Evolutionary conservation across 2,329 filamentous ascomycete species (phyloP), one percentile per base, ranked within the genome.

Genomic region (Incumbomyces lentus): DNA sequence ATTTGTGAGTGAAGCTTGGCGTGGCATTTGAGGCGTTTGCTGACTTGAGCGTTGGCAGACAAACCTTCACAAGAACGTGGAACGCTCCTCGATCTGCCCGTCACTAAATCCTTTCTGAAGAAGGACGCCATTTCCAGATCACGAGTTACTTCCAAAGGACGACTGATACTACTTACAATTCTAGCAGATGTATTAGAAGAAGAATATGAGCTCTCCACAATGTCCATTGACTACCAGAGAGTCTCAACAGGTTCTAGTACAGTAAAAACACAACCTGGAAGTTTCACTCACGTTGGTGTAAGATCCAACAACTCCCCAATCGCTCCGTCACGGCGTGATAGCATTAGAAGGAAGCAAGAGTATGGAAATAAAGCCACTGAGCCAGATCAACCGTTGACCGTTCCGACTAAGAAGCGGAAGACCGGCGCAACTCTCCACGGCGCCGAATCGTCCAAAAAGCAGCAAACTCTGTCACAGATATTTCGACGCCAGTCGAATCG

Each of bases 121-220:
- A 48, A 41, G n/a, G 53, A 56, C 8, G 33, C 36, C 12, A 30
- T 39, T 31, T 14, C 43, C 14, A 30, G 14, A 22, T 31, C 34
- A 18, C 34, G 36, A 6, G 11, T 38, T 5, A 38, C 36, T 11
- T 22, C 35, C 10, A 19, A 46, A n/a, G 57, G 64, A 40, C 55
- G 58, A 19, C 44, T 55, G 7, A 48, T 55, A 19, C 55, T 64
- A 14, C 46, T 64, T 17, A 26, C 50, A 13, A 55, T 62, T 30
- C 48, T 69, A 10, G 35, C 55, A 19, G 44, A 53, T 2, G 40
- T 62, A 12, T 49, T 68, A 18, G 39, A 59, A 2, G 61, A 66
- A 30, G 60, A 67, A 39, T 52, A 43, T 16, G 30, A 47, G 36
- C 45, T 56, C 5, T 46, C 49, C 6, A 42, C 34, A 8, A 32